Conservation (phyloP, 768 basidiomycete genomes). For the Coprinopsis strossmayeri region DNA sequence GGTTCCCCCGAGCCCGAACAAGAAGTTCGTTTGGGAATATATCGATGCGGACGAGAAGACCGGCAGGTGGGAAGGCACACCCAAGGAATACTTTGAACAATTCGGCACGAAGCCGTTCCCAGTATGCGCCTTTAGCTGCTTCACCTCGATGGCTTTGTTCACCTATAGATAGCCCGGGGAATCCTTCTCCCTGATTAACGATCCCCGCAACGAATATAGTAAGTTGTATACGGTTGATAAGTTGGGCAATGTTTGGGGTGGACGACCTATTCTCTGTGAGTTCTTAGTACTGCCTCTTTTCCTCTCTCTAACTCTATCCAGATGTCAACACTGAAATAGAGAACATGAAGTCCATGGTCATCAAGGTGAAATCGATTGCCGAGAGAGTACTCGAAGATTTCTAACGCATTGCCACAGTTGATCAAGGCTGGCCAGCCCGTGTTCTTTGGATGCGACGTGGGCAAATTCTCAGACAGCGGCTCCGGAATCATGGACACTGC, state of each 20-base stretch:
- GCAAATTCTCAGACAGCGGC: slow-evolving; percentile 66
- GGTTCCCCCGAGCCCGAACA: slow-evolving; percentile 70
- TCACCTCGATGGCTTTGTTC: not conserved
- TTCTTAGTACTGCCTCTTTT: slow-evolving; percentile 11
- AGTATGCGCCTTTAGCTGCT: slow-evolving; percentile 26
- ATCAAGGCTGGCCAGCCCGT: slow-evolving; percentile 86
- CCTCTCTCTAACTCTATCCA: too few relatives aligned
- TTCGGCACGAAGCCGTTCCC: slow-evolving; percentile 53
- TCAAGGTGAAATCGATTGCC: slow-evolving; percentile 39
- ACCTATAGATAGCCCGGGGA: slow-evolving; percentile 58
- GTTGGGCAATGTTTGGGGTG: slow-evolving; percentile 90
- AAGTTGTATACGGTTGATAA: slow-evolving; percentile 89
- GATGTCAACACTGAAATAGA: slow-evolving; percentile 88
- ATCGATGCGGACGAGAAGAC: slow-evolving; percentile 74
- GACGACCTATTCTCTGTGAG: slow-evolving; percentile 77
- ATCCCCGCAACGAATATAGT: slow-evolving; percentile 80
- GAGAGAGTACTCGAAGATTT: not conserved
- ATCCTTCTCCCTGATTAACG: slow-evolving; percentile 90
- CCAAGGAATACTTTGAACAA: slow-evolving; percentile 69
- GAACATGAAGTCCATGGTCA: slow-evolving; percentile 74
- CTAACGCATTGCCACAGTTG: slow-evolving; percentile 28
- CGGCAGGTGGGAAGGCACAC: slow-evolving; percentile 72
- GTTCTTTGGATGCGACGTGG: slow-evolving; percentile 97
- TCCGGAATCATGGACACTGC: slow-evolving; percentile 84
- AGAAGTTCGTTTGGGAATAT: slow-evolving; percentile 83